Evolutionary conservation across 1,284 basidiomycete species (phyloP), one percentile per base, ranked within the genome.

Genomic region (Fereydounia khargensis): DNA sequence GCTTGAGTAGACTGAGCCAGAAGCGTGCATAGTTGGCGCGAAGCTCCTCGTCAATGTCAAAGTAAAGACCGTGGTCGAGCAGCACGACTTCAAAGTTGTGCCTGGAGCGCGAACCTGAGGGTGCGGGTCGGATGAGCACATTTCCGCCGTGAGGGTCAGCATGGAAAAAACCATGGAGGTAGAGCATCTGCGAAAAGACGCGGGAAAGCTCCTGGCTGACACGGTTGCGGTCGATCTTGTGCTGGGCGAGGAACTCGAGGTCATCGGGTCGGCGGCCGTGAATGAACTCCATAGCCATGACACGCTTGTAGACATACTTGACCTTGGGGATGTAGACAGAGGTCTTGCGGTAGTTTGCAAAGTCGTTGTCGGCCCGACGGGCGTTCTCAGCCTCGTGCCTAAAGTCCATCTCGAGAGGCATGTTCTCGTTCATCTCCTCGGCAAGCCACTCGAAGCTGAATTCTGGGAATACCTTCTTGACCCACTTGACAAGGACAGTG

Each of bases 361-460:
- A 99, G 65, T 96, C 88, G 1, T 81, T 73, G 17, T 76, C 78
- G 5, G 88, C 86, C 30, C 85, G 81, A 27, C 80, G 80, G 2
- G 95, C 86, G 74, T 98, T 98, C 10, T 79, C 77, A 1, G 91
- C 90, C 80, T 99, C 95, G 68, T 92, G 86, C 49, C 78, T 68
- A 68, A 95, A 95, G 76, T 95, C 85, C 88, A 97, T 90, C 78
- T 98, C 95, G 63, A 91, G 87, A 0, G 94, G 91, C 31, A 95
- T 79, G 77, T 91, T 92, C 25, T 58, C 52, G 58, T 73, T 70
- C 70, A 73, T 73, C 48, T 73, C 70, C 47, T 73, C 69, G 9
- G 63, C 66, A 8, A 68, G 66, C 73, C 68, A 69, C 32, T 70
- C 70, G 42, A 70, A 71, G 95, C 92, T 60, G 67, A 95, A 95